Evolutionary conservation across 2,329 filamentous ascomycete genomes (phyloP), one percentile per base, ranked within the genome.

Genomic region (Colletotrichum orbiculare): DNA sequence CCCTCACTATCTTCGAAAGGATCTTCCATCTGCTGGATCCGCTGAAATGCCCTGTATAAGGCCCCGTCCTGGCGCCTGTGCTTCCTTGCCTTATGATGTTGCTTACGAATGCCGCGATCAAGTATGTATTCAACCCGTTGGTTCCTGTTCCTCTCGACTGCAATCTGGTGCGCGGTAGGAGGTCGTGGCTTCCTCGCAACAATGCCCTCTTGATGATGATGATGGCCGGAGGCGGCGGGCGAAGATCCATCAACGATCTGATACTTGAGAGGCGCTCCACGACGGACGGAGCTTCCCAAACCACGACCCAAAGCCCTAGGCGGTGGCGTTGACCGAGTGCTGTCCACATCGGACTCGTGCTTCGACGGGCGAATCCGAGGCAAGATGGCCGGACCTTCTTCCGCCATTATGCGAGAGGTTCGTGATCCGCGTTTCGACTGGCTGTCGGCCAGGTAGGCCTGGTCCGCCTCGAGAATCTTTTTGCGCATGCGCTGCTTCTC

Each of bases 71-170:
- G 80, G 17, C 86, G 85, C 5, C 92, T 86, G 15, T 79, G 73
- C 70, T 88, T 89, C 50, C 88, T 87, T 11, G 88, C 85, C 60
- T 82, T 82, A 72, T 89, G 86, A 72, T 94, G 90, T 55, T 87
- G 82, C 68, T 83, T 85, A 53, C 90, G 87, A 39, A 95, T 80
- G 37, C 90, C 89, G n/a, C 89, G 87, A 69, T 93, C 90, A 13
- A 96, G 85, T 55, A 93, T 92, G 71, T 94, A 90, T 72, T 94
- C 90, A n/a, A 95, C 92, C 6, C 92, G 88, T 72, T 92, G 88
- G 66, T 88, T 91, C 15, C 92, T 85, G 75, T 94, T 94, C 60
- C 89, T 86, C 75, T 94, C 91, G 1, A 96, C 91, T 0, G 92
- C 92, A 43, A 94, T 81, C 76, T 96, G 92, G 76, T 96, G 92